A percentile compares a stretch with the other conserved stretches of the same genome.
Conservation (phyloP, 345 rosid genomes). For the Odontarrhena argentea region DNA sequence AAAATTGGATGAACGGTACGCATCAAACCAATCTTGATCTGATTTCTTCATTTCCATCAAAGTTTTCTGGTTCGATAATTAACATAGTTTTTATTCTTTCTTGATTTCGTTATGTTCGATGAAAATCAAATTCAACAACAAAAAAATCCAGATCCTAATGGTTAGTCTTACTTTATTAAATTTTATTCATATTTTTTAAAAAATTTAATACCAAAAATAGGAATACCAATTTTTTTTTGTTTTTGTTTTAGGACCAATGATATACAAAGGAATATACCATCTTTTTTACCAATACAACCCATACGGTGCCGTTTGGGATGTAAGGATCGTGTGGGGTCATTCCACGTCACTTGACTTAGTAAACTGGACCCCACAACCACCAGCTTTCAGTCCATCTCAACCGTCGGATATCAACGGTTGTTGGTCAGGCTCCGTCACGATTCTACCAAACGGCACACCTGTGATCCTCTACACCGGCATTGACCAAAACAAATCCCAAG, state of each 20-base stretch:
- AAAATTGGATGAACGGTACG: constrained; percentile 82
- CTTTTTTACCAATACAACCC: constrained; percentile 72
- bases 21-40: background rate
- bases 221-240: constrained; percentile 8
- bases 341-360: constrained; percentile 72
- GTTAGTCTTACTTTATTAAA: constrained; percentile 43
- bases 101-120: constrained; percentile 9
- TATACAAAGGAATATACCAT: constrained; percentile 75
- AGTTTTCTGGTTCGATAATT: background rate
- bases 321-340: constrained; percentile 80
- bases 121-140: constrained; percentile 19
- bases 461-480: constrained; percentile 72
- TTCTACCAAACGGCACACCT: constrained; percentile 52
- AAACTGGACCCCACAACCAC: constrained; percentile 62
- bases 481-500: constrained; percentile 43
- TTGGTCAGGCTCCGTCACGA: constrained; percentile 80
- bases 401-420: constrained; percentile 60
- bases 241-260: constrained; percentile 53
- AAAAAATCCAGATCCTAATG: constrained; percentile 65
- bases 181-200: constrained; percentile 5
- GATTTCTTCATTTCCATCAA: background rate
- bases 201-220: background rate
- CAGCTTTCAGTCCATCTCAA: constrained; percentile 57
- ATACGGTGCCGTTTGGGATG: constrained; percentile 59
- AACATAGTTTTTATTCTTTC: constrained; percentile 23